Evolutionary conservation across 2,329 filamentous ascomycete genomes (phyloP).

Genomic region (Knufia fluminis): DNA sequence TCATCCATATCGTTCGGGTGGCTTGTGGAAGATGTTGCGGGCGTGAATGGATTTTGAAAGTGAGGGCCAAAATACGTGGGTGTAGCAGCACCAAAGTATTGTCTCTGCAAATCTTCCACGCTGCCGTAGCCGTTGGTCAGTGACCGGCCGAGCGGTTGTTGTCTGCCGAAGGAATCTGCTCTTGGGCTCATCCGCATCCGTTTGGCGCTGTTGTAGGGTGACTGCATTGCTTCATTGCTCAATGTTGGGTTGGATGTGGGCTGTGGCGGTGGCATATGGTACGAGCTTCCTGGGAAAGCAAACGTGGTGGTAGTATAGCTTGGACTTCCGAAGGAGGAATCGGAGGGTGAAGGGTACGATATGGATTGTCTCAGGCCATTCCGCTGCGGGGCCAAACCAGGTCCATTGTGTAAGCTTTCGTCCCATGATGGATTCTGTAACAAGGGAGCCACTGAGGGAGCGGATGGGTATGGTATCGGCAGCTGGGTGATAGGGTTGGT

Average conservation of each 20-base stretch:
- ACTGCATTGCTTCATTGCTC: constrained; percentile 17
- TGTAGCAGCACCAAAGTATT: constrained; percentile 20
- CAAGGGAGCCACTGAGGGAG: constrained; percentile 16
- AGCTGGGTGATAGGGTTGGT: constrained; percentile 6
- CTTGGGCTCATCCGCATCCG: constrained; percentile 21
- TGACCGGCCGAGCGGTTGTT: constrained; percentile 10
- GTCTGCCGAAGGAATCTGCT: constrained; percentile 16
- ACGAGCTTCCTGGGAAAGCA: constrained; percentile 12
- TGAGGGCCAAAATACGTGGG: constrained; percentile 20
- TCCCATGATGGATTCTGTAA: constrained; percentile 20
- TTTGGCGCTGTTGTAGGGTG: constrained; percentile 21
- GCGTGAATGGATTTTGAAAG: constrained; percentile 32
- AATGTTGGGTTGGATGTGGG: constrained; percentile 20
- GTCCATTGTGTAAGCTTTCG: constrained; percentile 6
- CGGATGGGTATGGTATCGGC: constrained; percentile 14
- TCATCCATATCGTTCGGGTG: constrained; percentile 32
- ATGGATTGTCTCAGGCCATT: background rate
- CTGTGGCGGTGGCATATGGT: constrained; percentile 22
- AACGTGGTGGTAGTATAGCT: constrained; percentile 16
- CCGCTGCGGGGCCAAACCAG: background rate
- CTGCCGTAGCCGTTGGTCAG: constrained; percentile 19
- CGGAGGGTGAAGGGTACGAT: constrained; percentile 9
- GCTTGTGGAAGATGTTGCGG: constrained; percentile 30
- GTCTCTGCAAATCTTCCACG: constrained; percentile 16
- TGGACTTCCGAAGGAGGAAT: constrained; percentile 17